Conservation (phyloP, 306 rosid species). For the barrel medic (Medicago truncatula) region DNA sequence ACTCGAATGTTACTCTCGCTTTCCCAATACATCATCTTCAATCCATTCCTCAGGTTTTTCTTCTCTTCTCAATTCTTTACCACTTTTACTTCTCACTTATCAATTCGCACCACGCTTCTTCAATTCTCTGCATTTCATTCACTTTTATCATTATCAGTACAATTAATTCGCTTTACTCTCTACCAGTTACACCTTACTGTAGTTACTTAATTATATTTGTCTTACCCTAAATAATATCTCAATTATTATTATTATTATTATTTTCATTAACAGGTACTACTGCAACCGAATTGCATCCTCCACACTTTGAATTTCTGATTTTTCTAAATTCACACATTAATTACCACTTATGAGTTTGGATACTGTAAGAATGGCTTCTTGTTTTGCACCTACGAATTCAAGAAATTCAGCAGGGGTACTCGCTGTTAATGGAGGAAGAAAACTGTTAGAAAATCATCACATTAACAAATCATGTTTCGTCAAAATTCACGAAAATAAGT, state of each 20-base stretch:
- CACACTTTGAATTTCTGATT: slow-evolving; percentile 13
- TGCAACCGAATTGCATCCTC: slow-evolving; percentile 44
- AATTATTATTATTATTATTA: slow-evolving; percentile 11
- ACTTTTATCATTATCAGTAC: neutral
- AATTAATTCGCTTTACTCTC: neutral
- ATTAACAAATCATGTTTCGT: slow-evolving; percentile 47
- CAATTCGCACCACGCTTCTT: neutral
- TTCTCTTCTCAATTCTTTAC: neutral
- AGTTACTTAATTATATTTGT: neutral
- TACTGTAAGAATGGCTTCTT: slow-evolving; percentile 62
- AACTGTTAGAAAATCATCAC: slow-evolving; percentile 48
- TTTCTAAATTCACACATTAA: neutral
- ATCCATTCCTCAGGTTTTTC: slow-evolving; percentile 38
- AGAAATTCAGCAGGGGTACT: slow-evolving; percentile 65
- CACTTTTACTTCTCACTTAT: no score
- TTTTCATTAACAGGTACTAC: slow-evolving; percentile 48
- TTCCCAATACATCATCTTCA: neutral
- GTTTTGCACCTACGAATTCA: slow-evolving; percentile 62
- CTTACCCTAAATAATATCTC: slow-evolving; percentile 35
- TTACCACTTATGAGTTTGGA: slow-evolving; percentile 37
- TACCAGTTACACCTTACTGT: neutral
- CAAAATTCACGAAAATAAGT: slow-evolving; percentile 54
- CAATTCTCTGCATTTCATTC: neutral
- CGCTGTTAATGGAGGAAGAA: slow-evolving; percentile 63
- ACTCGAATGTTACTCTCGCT: slow-evolving; percentile 40